These are phyloP conservation scores for Boletus insuetus DNA, from an alignment of 768 basidiomycete species.

Conservation along the genomic window DNA sequence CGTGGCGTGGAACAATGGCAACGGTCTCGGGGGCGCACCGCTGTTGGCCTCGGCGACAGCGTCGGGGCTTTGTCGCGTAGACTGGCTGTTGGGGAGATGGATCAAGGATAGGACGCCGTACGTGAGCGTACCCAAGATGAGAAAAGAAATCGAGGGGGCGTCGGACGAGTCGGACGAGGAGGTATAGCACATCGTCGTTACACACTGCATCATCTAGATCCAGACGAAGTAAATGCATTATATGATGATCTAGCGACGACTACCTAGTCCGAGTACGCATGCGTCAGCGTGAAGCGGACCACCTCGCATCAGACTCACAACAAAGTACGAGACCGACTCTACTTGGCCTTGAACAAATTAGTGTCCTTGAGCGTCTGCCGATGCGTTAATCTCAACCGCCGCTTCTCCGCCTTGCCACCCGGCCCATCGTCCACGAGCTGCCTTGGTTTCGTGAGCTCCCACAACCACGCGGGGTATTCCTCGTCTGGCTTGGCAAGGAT, in stretches of 20 bases:
- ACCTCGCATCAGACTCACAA: not conserved
- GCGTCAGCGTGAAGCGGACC: no score
- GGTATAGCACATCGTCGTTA: not conserved
- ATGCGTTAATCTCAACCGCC: conserved; percentile 56
- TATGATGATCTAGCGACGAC: not conserved
- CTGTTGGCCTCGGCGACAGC: conserved; percentile 79
- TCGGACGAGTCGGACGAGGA: conserved; percentile 38
- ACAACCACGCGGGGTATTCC: conserved; percentile 87
- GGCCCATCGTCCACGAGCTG: conserved; percentile 66
- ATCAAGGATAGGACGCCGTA: conserved; percentile 65
- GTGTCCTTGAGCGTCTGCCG: conserved; percentile 71
- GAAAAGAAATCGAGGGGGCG: conserved; percentile 50
- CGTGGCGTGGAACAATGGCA: conserved; percentile 77
- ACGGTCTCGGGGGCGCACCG: conserved; percentile 57
- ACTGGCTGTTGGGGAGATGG: conserved; percentile 78
- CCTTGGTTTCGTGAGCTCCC: conserved; percentile 66
- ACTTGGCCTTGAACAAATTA: conserved; percentile 87
- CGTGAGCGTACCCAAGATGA: conserved; percentile 55
- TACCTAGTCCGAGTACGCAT: not conserved
- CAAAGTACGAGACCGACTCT: not conserved
- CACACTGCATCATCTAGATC: no score
- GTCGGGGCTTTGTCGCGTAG: conserved; percentile 83
- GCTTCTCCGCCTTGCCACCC: conserved; percentile 62
- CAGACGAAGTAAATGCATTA: no score
- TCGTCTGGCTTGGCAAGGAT: conserved; percentile 77